Conservation (phyloP, 139 green algal species). For the Closterium sp. region DNA sequence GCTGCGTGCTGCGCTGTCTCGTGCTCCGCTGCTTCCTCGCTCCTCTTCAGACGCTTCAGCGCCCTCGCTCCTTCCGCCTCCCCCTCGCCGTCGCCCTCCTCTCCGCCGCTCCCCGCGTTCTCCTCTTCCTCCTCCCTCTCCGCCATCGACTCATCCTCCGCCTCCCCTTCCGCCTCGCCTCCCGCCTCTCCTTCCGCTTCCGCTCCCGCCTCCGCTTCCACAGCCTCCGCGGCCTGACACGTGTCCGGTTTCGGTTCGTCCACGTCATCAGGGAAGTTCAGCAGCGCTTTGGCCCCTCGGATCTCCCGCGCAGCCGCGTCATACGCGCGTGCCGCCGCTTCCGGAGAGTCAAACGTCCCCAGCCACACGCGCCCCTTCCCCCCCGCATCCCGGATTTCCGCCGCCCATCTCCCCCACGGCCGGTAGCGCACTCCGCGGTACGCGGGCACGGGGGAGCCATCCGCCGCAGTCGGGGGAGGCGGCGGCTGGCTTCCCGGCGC, state of each 20-base stretch:
- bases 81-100: not conserved
- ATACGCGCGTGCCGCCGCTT: constrained; percentile 4
- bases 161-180: not conserved
- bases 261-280: constrained; percentile 76
- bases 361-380: constrained; percentile 7
- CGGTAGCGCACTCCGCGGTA: constrained; percentile 90
- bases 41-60: not conserved
- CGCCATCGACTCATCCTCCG: not conserved
- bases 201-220: not conserved
- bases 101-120: not conserved
- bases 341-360: not conserved
- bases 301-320: constrained; percentile 61
- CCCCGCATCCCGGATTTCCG: constrained; percentile 6
- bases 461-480: not conserved
- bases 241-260: not conserved
- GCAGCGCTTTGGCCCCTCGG: constrained; percentile 74
- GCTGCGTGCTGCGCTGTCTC: not conserved
- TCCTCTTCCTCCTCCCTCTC: not conserved
- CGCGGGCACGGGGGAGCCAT: not conserved
- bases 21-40: not conserved
- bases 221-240: not conserved
- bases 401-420: constrained; percentile 7
- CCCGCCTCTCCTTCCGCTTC: not conserved
- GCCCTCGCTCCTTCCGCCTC: not conserved
- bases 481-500: not conserved